phyloP scores from a whole-genome alignment of 768 basidiomycete genomes.

The Dentipellis fragilis region DNA sequence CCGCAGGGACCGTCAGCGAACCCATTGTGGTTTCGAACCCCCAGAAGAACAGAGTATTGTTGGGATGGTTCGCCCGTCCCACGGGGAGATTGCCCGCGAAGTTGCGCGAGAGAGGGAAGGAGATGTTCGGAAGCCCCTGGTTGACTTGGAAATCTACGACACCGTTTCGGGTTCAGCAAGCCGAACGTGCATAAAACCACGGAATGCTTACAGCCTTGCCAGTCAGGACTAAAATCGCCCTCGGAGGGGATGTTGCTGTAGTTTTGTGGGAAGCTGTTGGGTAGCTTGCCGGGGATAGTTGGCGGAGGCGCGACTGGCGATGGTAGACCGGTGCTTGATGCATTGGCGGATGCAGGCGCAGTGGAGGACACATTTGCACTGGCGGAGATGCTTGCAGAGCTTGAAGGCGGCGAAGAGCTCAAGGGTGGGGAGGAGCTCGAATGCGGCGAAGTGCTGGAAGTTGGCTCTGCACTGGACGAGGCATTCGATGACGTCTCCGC shows the following conservation, averaged over 20 bases:
- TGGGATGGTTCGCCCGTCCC: conserved; percentile 21
- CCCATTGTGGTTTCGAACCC: conserved; percentile 27
- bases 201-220: conserved; percentile 6
- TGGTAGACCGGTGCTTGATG: background rate
- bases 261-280: conserved; percentile 6
- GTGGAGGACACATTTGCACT: background rate
- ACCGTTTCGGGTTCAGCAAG: background rate
- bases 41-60: conserved; percentile 32
- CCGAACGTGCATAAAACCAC: no score
- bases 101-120: conserved; percentile 21
- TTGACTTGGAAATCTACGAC: conserved; percentile 25
- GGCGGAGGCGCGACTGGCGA: background rate
- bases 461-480: background rate
- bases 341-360: background rate
- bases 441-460: background rate
- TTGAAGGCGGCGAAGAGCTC: background rate
- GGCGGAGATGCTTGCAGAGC: background rate
- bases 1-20: conserved; percentile 22
- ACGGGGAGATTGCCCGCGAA: conserved; percentile 29
- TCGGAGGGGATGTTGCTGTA: background rate
- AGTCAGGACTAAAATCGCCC: conserved; percentile 1
- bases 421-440: background rate
- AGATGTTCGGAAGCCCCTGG: conserved; percentile 23
- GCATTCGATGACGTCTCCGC: background rate
- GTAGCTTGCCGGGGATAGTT: background rate